Conservation (phyloP, 2,329 filamentous ascomycete genomes). For the Mariannaea sp. region DNA sequence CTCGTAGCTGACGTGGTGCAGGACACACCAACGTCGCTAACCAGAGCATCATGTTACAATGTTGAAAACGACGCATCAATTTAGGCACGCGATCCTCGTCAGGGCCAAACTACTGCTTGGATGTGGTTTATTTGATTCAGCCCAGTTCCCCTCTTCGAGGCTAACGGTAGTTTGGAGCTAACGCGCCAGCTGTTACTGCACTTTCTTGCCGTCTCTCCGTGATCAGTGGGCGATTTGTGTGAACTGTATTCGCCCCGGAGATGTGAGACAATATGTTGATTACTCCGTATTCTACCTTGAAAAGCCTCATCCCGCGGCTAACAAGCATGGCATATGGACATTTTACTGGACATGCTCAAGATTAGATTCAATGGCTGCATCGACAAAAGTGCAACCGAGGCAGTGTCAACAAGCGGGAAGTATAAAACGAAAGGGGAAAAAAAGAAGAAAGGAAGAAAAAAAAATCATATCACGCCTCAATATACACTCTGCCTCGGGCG, state of each 20-base stretch:
- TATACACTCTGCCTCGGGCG: not conserved
- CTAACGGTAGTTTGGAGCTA: slow-evolving; percentile 9
- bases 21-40: no score
- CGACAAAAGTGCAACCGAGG: no score
- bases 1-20: not conserved
- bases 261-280: no score
- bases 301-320: no score
- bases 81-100: not conserved
- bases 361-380: no score
- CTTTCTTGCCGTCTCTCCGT: not conserved
- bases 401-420: not conserved
- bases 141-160: slow-evolving; percentile 5
- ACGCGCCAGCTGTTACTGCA: not conserved
- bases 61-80: slow-evolving; percentile 8
- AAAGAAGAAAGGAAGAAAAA: not conserved
- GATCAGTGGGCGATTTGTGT: no score
- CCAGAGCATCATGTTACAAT: not conserved
- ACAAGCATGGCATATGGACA: no score
- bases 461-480: not conserved
- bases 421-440: not conserved
- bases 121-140: no score
- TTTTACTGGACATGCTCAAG: no score
- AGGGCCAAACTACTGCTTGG: not conserved
- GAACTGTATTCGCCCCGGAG: no score
- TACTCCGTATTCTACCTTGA: no score